Evolutionary conservation across 192 early-diverging fungal species (phyloP).

Genomic region (Geranomyces variabilis): DNA sequence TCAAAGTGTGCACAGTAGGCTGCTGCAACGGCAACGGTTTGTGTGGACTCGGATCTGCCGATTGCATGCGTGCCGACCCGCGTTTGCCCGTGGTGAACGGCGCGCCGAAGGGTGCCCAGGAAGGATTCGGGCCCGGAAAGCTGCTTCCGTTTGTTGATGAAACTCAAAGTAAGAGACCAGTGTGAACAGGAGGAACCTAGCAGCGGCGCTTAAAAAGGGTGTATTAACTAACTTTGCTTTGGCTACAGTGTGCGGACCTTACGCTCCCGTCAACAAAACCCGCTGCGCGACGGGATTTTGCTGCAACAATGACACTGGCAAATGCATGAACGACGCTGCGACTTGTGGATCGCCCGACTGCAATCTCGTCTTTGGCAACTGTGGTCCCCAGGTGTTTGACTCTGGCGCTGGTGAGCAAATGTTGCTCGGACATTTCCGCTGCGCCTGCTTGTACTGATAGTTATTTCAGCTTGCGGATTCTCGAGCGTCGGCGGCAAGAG

Average conservation of each 20-base stretch:
- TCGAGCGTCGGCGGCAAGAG: not conserved
- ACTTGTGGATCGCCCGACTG: not conserved
- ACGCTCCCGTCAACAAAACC: not conserved
- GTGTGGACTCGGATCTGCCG: too few species aligned
- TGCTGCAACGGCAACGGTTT: too few species aligned
- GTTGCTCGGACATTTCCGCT: not conserved
- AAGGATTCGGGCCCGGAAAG: too few species aligned
- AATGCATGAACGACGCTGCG: not conserved
- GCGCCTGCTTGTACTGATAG: not conserved
- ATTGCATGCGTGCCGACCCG: too few species aligned
- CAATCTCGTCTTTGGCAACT: not conserved
- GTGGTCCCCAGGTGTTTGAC: not conserved
- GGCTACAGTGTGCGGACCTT: not conserved
- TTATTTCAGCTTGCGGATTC: not conserved
- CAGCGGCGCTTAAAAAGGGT: too few species aligned
- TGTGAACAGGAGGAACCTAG: too few species aligned
- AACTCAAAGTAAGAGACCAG: too few species aligned
- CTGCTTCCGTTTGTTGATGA: too few species aligned
- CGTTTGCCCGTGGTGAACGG: too few species aligned
- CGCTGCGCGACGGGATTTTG: not conserved
- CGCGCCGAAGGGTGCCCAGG: too few species aligned
- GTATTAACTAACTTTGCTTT: too few species aligned
- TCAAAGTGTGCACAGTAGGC: too few species aligned
- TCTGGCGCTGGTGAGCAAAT: not conserved
- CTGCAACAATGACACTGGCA: not conserved